Evolutionary conservation across 257 asterid genomes (phyloP).

Genomic region (Penstemon davidsonii): DNA sequence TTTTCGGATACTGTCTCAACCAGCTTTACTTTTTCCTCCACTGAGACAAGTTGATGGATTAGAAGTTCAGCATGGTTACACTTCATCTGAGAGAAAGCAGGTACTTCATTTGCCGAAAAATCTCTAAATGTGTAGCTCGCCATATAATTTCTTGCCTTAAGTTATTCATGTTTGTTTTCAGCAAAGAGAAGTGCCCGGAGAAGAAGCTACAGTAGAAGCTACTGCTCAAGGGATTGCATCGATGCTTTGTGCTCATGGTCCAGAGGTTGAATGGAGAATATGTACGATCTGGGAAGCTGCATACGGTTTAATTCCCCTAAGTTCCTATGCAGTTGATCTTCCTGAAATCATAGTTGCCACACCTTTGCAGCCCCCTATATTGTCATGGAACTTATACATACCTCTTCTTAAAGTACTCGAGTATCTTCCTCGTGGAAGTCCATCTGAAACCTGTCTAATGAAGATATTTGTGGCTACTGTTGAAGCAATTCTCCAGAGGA

Average conservation of each 20-base stretch:
- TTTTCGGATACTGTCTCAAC: conserved; percentile 94
- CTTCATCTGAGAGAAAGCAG: conserved; percentile 66
- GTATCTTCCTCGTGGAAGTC: conserved; percentile 98
- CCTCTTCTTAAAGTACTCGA: conserved; percentile 97
- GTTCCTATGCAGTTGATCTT: conserved; percentile 94
- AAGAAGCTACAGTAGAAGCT: conserved; percentile 91
- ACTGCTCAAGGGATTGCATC: conserved; percentile 99
- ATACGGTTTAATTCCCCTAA: conserved; percentile 91
- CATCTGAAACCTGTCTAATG: conserved; percentile 96
- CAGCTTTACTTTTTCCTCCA: conserved; percentile 96
- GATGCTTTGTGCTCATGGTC: conserved; percentile 99
- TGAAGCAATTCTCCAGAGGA: conserved; percentile 92
- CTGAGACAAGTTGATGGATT: conserved; percentile 87
- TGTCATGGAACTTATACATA: conserved; percentile 91
- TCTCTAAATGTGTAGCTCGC: conserved; percentile 25
- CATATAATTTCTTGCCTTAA: conserved; percentile 13
- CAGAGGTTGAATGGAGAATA: conserved; percentile 99
- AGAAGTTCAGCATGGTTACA: conserved; percentile 70
- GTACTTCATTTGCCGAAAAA: conserved; percentile 41
- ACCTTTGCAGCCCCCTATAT: conserved; percentile 87
- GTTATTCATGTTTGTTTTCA: conserved; percentile 31
- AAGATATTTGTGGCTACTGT: conserved; percentile 98
- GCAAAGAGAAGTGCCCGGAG: conserved; percentile 78
- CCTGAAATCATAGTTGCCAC: conserved; percentile 95
- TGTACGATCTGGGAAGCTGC: conserved; percentile 99